phyloP scores from a whole-genome alignment of 176 grass and related monocot genomes.

The Metroxylon sagu region DNA sequence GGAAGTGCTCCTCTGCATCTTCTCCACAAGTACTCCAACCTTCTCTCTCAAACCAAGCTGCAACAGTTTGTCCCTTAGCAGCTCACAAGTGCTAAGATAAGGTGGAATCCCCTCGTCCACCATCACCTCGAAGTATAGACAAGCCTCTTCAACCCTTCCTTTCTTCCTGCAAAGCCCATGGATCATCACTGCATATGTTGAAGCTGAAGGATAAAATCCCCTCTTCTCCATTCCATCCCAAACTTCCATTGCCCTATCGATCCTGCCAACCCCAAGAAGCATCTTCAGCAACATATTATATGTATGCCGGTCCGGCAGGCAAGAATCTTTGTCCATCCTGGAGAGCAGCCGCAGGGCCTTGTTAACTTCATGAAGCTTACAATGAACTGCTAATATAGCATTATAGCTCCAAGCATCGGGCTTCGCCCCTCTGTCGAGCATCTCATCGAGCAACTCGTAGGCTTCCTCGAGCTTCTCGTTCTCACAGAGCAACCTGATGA shows the following conservation, averaged over 20 bases:
- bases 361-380: constrained; percentile 68
- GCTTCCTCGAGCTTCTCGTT: constrained; percentile 54
- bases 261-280: constrained; percentile 53
- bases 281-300: constrained; percentile 93
- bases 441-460: constrained; percentile 73
- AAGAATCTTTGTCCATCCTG: constrained; percentile 67
- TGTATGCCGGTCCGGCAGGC: constrained; percentile 44
- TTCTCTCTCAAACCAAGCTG: constrained; percentile 45
- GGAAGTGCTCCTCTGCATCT: constrained; percentile 71
- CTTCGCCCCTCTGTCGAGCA: constrained; percentile 34
- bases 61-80: constrained; percentile 62
- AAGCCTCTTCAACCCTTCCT: constrained; percentile 61
- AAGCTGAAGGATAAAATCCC: constrained; percentile 52
- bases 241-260: constrained; percentile 54
- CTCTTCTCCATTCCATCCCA: constrained; percentile 87
- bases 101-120: constrained; percentile 81
- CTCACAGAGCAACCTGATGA: constrained; percentile 57
- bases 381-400: constrained; percentile 52
- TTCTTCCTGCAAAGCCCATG: constrained; percentile 79
- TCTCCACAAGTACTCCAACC: constrained; percentile 41
- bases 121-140: constrained; percentile 79
- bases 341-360: constrained; percentile 53
- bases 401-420: constrained; percentile 87
- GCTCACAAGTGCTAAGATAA: constrained; percentile 62
- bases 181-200: constrained; percentile 78